Percentiles rank a stretch among this genome's conserved stretches.
phyloP scores from a whole-genome alignment of 2,329 filamentous ascomycete species.

The Sporothrix inflata region DNA sequence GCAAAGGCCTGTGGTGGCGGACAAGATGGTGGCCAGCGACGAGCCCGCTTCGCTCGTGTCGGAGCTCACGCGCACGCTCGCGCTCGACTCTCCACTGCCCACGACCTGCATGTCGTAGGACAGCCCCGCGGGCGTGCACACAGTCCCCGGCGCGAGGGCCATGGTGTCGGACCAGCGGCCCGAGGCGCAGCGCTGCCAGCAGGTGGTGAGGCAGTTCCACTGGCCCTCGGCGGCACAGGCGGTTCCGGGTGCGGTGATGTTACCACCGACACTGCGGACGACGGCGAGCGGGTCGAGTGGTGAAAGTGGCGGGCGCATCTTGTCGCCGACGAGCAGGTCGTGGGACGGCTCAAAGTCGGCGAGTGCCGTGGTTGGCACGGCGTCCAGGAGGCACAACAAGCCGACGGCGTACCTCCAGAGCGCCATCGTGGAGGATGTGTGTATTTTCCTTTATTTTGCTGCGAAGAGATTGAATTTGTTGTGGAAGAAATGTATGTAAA shows the following conservation, averaged over 20 bases:
- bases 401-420: not conserved
- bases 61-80: too few species aligned
- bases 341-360: not conserved
- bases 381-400: not conserved
- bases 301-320: not conserved
- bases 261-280: conserved; percentile 9
- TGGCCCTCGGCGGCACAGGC: conserved; percentile 53
- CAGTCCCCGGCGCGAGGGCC: conserved; percentile 49
- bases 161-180: conserved; percentile 53
- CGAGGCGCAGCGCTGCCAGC: conserved; percentile 55
- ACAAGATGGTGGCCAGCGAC: not conserved
- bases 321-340: not conserved
- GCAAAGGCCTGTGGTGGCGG: not conserved
- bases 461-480: not conserved
- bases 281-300: not conserved
- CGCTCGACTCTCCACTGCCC: too few species aligned
- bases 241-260: conserved; percentile 32
- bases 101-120: conserved; percentile 44
- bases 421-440: not conserved
- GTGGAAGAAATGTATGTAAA: not conserved
- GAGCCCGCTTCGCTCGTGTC: not conserved
- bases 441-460: not conserved
- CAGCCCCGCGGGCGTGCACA: conserved; percentile 50
- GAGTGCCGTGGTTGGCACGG: not conserved
- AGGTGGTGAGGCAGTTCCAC: conserved; percentile 57